A percentile compares a stretch with the other conserved stretches of the same genome.
Evolutionary conservation across 73 alveolate species (phyloP).

Genomic region (Paramecium tetraurelia): DNA sequence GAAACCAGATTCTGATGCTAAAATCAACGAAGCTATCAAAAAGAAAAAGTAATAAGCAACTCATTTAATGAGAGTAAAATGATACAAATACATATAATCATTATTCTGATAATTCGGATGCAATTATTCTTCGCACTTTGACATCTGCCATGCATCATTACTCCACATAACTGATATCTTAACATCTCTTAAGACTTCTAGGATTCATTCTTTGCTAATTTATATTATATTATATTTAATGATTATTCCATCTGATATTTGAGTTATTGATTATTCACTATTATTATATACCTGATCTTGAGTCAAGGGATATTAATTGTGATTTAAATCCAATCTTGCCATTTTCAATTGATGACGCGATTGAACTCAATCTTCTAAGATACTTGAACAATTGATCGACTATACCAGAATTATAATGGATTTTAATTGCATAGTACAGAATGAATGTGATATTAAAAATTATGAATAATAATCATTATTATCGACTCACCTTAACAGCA

Average conservation of each 20-base stretch:
- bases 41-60: constrained; percentile 16
- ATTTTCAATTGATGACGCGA: not conserved
- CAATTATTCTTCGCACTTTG: not conserved
- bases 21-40: not conserved
- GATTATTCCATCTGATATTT: too few relatives aligned
- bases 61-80: not conserved
- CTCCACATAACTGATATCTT: not conserved
- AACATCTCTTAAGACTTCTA: not conserved
- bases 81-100: not conserved
- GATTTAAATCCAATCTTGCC: too few relatives aligned
- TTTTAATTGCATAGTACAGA: not conserved
- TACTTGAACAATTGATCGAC: not conserved
- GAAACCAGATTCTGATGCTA: constrained; percentile 26
- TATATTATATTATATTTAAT: too few relatives aligned
- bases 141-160: not conserved
- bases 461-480: not conserved
- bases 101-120: not conserved
- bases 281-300: too few relatives aligned
- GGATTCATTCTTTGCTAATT: not conserved
- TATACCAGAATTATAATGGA: not conserved
- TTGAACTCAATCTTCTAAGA: not conserved
- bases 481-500: not conserved
- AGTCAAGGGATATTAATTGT: too few relatives aligned
- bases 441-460: not conserved
- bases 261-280: too few relatives aligned